phyloP scores from a whole-genome alignment of 31 red algal species.

The Asparagopsis taxiformis region DNA sequence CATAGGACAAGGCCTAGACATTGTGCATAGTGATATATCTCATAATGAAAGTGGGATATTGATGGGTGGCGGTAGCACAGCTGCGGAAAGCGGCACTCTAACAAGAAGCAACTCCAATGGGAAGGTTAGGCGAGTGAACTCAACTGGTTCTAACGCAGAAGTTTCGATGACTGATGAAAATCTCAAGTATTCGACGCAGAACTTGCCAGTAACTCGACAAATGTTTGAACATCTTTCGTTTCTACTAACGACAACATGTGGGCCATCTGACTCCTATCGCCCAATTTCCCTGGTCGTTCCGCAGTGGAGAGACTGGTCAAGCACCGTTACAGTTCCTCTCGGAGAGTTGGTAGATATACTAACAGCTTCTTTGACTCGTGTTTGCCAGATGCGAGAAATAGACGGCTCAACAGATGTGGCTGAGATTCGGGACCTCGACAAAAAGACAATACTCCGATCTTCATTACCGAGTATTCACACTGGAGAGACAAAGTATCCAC shows the following conservation, averaged over 20 bases:
- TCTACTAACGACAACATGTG: constrained; percentile 60
- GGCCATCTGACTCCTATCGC: constrained; percentile 26
- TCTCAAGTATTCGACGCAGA: constrained; percentile 34
- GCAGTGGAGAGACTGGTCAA: constrained; percentile 51
- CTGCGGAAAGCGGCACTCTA: constrained; percentile 42
- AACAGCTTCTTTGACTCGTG: constrained; percentile 27
- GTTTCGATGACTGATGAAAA: constrained; percentile 25
- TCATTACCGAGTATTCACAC: constrained; percentile 40
- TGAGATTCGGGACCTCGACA: constrained; percentile 63
- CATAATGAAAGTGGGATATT: constrained; percentile 44
- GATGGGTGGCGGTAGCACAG: constrained; percentile 48
- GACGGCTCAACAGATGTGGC: constrained; percentile 57
- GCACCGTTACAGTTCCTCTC: constrained; percentile 21
- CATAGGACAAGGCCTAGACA: constrained; percentile 10
- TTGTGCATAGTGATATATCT: not conserved
- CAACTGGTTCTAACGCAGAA: constrained; percentile 19
- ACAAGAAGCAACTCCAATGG: constrained; percentile 16
- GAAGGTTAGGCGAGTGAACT: constrained; percentile 8
- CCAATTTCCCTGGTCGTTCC: constrained; percentile 55
- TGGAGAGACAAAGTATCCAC: constrained; percentile 42
- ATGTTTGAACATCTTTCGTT: constrained; percentile 76
- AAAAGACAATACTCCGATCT: constrained; percentile 61
- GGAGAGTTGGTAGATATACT: constrained; percentile 39
- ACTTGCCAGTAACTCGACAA: constrained; percentile 42
- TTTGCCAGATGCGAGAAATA: constrained; percentile 28